Evolutionary conservation across 768 basidiomycete genomes (phyloP).

Genomic region (Candolleomyces aberdarensis): DNA sequence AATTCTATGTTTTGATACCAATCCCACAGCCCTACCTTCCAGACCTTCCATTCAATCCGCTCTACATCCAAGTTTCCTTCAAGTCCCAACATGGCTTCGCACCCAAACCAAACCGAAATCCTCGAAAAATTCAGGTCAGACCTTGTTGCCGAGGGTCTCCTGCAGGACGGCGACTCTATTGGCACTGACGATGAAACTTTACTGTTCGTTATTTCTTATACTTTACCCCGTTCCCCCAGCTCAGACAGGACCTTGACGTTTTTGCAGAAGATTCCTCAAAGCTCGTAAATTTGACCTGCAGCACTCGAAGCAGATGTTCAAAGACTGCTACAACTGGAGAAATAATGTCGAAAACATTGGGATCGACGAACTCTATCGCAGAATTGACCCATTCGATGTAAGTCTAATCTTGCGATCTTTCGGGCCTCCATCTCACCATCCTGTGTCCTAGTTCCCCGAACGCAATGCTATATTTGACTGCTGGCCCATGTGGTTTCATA

Average conservation of each 20-base stretch:
- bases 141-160: constrained; percentile 47
- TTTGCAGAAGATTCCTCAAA: constrained; percentile 65
- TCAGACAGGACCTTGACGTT: background rate
- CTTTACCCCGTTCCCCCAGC: background rate
- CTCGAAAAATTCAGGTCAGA: constrained; percentile 51
- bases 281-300: constrained; percentile 63
- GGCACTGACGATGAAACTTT: constrained; percentile 59
- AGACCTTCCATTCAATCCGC: background rate
- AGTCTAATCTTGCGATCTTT: constrained; percentile 21
- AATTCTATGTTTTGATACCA: background rate
- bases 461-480: constrained; percentile 66
- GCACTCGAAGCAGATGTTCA: constrained; percentile 62
- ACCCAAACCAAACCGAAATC: constrained; percentile 27
- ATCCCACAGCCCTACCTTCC: background rate
- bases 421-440: background rate
- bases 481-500: constrained; percentile 82
- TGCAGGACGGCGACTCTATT: constrained; percentile 59
- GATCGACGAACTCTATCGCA: constrained; percentile 59
- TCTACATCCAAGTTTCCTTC: background rate
- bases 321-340: constrained; percentile 67
- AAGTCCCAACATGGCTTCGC: background rate
- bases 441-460: constrained; percentile 55
- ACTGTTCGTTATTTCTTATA: constrained; percentile 39
- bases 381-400: constrained; percentile 70
- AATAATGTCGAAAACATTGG: constrained; percentile 60